Evolutionary conservation across 805 yeast species (phyloP).

Genomic region (Saturnispora ahearnii): DNA sequence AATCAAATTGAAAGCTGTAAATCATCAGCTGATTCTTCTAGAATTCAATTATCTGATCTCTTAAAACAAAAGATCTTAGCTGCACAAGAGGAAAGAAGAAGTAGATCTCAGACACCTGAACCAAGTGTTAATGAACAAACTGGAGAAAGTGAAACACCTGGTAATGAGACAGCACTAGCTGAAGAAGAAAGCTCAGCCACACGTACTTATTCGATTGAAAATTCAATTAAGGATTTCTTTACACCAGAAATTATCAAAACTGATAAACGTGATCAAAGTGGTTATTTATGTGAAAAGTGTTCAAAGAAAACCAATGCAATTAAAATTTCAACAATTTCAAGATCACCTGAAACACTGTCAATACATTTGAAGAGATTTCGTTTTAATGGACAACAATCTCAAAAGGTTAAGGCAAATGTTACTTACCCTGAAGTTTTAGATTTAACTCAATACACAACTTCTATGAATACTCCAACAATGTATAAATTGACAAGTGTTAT

Average conservation of each 20-base stretch:
- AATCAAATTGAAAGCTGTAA: slow-evolving; percentile 23
- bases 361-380: slow-evolving; percentile 88
- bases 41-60: slow-evolving; percentile 22
- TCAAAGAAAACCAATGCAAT: slow-evolving; percentile 65
- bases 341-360: slow-evolving; percentile 81
- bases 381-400: slow-evolving; percentile 65
- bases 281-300: slow-evolving; percentile 86
- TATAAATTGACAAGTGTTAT: slow-evolving; percentile 78
- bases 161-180: no score
- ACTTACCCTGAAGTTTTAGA: slow-evolving; percentile 72
- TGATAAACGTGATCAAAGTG: slow-evolving; percentile 59
- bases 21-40: slow-evolving; percentile 18
- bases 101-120: slow-evolving; percentile 22
- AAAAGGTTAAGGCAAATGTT: slow-evolving; percentile 83
- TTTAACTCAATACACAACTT: slow-evolving; percentile 51
- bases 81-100: slow-evolving; percentile 20
- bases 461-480: slow-evolving; percentile 36
- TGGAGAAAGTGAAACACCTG: neutral
- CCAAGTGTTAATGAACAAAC: slow-evolving; percentile 2
- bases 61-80: slow-evolving; percentile 23
- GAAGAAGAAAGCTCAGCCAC: no score
- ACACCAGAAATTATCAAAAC: slow-evolving; percentile 67
- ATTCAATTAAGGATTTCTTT: slow-evolving; percentile 73
- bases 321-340: slow-evolving; percentile 62
- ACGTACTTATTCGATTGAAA: slow-evolving; percentile 51